These are phyloP conservation scores for Corchorus olitorius DNA, from an alignment of 345 rosid genomes.

Conservation along the genomic window DNA sequence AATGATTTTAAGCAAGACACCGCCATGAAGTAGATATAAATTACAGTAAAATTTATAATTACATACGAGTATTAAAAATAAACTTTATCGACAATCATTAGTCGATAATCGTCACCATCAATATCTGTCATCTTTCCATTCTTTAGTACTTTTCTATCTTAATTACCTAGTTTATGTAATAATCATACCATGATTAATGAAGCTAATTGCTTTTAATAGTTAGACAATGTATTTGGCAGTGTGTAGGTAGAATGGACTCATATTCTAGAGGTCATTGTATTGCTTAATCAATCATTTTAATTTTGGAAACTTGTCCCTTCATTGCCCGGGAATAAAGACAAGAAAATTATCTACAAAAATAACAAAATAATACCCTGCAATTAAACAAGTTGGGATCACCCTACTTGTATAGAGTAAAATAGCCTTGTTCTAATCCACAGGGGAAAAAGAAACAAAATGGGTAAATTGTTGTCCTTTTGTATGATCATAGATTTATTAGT, in stretches of 20 bases:
- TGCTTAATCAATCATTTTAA: background rate
- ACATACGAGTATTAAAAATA: no score
- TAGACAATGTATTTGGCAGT: no score
- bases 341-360: no score
- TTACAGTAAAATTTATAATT: no score
- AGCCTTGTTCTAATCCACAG: background rate
- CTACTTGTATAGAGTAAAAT: no score
- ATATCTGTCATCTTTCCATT: background rate
- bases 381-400: background rate
- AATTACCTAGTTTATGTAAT: no score
- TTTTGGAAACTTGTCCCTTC: background rate
- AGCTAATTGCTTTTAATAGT: background rate
- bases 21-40: no score
- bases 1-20: no score
- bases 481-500: no score
- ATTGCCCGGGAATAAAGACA: background rate
- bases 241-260: no score
- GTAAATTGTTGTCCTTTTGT: background rate
- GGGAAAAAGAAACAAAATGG: background rate
- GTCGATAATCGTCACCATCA: background rate
- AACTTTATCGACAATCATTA: no score
- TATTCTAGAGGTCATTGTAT: background rate
- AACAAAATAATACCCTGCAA: background rate
- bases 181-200: background rate
- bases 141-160: background rate